Conservation (phyloP, 345 rosid genomes). For the Combretum micranthum region DNA sequence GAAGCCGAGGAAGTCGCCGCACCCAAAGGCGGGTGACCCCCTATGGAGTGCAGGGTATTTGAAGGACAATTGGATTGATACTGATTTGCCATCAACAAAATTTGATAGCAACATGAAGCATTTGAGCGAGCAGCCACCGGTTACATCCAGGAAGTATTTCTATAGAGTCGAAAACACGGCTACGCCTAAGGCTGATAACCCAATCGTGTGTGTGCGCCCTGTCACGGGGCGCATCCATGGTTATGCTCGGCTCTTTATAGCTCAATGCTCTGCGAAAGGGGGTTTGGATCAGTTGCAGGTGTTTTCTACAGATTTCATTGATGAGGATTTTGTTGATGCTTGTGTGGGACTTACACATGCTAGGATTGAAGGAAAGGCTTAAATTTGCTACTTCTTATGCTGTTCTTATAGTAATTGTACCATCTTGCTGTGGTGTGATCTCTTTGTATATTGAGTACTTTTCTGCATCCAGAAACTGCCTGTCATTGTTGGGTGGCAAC, state of each 20-base stretch:
- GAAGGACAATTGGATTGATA: slow-evolving; percentile 90
- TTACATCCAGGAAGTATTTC: slow-evolving; percentile 45
- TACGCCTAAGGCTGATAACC: slow-evolving; percentile 81
- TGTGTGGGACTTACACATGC: slow-evolving; percentile 69
- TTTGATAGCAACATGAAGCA: slow-evolving; percentile 75
- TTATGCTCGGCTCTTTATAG: slow-evolving; percentile 64
- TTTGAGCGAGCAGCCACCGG: slow-evolving; percentile 57
- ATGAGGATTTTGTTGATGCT: slow-evolving; percentile 81
- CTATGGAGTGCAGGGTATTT: slow-evolving; percentile 68
- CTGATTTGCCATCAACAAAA: slow-evolving; percentile 84
- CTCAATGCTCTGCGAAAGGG: slow-evolving; percentile 55
- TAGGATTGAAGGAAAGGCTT: slow-evolving; percentile 62
- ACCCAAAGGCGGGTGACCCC: slow-evolving; percentile 60
- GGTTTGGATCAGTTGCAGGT: slow-evolving; percentile 69
- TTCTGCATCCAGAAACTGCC: too few species aligned
- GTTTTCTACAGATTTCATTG: slow-evolving; percentile 81
- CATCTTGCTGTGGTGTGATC: too few species aligned
- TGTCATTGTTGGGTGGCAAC: too few species aligned
- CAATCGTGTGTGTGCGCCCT: slow-evolving; percentile 72
- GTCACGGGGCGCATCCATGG: slow-evolving; percentile 66
- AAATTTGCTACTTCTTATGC: slow-evolving; percentile 4
- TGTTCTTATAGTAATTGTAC: not conserved
- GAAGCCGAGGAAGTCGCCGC: slow-evolving; percentile 77
- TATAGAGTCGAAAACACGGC: slow-evolving; percentile 91
- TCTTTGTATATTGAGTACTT: too few species aligned